phyloP scores from a whole-genome alignment of 768 basidiomycete genomes.

The Fomitopsis pulvina region DNA sequence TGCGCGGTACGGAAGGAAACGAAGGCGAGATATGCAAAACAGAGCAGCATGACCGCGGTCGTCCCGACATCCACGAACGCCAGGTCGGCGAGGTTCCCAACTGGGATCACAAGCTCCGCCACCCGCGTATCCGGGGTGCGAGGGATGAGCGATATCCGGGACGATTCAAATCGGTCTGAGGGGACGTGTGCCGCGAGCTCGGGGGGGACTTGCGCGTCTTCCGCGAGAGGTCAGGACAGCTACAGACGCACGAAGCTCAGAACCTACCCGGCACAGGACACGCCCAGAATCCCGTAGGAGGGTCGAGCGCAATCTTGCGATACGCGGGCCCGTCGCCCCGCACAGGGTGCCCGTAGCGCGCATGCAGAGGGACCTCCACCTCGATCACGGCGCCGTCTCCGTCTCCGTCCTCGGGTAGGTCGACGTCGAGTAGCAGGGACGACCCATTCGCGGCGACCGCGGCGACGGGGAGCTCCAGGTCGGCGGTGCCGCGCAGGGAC shows the following conservation, averaged over 20 bases:
- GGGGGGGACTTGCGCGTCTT: not conserved
- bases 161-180: slow-evolving; percentile 2
- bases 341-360: slow-evolving; percentile 32
- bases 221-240: not conserved
- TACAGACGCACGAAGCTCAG: not conserved
- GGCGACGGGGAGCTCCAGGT: slow-evolving; percentile 38
- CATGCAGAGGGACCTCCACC: slow-evolving; percentile 37
- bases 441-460: slow-evolving; percentile 24
- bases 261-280: slow-evolving; percentile 18
- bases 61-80: slow-evolving; percentile 32
- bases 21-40: slow-evolving; percentile 29
- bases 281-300: slow-evolving; percentile 28
- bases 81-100: slow-evolving; percentile 27
- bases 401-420: slow-evolving; percentile 2
- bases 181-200: slow-evolving; percentile 4
- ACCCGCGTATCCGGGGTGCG: slow-evolving; percentile 5
- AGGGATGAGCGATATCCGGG: slow-evolving; percentile 1
- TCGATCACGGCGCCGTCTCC: slow-evolving; percentile 6
- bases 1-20: slow-evolving; percentile 21
- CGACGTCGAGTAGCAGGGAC: slow-evolving; percentile 26
- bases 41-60: slow-evolving; percentile 20
- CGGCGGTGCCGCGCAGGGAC: slow-evolving; percentile 29
- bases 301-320: slow-evolving; percentile 18
- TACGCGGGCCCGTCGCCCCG: slow-evolving; percentile 7
- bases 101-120: slow-evolving; percentile 24